Evolutionary conservation across 305 asterid genomes (phyloP).

Genomic region (Withania somnifera): DNA sequence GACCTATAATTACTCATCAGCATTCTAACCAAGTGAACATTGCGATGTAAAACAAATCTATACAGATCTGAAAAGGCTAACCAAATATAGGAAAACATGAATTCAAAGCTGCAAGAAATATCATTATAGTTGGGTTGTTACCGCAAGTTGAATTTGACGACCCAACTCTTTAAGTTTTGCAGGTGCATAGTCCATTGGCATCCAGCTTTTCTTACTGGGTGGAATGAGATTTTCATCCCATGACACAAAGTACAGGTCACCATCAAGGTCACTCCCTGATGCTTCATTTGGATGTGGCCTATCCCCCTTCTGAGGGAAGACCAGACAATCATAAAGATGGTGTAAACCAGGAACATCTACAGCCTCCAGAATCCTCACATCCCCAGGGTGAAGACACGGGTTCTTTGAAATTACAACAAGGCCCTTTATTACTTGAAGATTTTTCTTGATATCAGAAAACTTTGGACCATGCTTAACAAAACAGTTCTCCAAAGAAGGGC

Average conservation of each 20-base stretch:
- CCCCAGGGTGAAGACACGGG: slow-evolving; percentile 95
- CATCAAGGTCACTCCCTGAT: slow-evolving; percentile 94
- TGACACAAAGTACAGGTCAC: slow-evolving; percentile 81
- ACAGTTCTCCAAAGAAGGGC: slow-evolving; percentile 52
- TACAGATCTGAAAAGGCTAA: not conserved
- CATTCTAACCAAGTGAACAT: not conserved
- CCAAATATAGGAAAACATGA: not conserved
- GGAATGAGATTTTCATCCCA: slow-evolving; percentile 90
- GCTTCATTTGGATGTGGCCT: slow-evolving; percentile 91
- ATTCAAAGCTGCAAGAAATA: slow-evolving; percentile 1
- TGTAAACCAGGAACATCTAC: slow-evolving; percentile 52
- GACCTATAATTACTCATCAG: not conserved
- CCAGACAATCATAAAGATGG: slow-evolving; percentile 71
- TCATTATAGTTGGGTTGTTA: slow-evolving; percentile 15
- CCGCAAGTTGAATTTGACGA: slow-evolving; percentile 40
- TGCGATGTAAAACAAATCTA: not conserved
- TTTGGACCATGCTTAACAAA: slow-evolving; percentile 59
- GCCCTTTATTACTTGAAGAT: slow-evolving; percentile 46
- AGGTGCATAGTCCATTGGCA: slow-evolving; percentile 72
- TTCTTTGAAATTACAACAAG: slow-evolving; percentile 72
- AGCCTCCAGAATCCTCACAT: slow-evolving; percentile 78
- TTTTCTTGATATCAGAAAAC: slow-evolving; percentile 41
- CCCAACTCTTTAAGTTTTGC: slow-evolving; percentile 32
- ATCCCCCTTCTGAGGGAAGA: slow-evolving; percentile 86
- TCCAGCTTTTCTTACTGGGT: slow-evolving; percentile 71